A percentile compares a stretch with the other conserved stretches of the same genome.
These are phyloP conservation scores for Ogataea paraovalis DNA, from an alignment of 805 yeast species.

Conservation along the genomic window DNA sequence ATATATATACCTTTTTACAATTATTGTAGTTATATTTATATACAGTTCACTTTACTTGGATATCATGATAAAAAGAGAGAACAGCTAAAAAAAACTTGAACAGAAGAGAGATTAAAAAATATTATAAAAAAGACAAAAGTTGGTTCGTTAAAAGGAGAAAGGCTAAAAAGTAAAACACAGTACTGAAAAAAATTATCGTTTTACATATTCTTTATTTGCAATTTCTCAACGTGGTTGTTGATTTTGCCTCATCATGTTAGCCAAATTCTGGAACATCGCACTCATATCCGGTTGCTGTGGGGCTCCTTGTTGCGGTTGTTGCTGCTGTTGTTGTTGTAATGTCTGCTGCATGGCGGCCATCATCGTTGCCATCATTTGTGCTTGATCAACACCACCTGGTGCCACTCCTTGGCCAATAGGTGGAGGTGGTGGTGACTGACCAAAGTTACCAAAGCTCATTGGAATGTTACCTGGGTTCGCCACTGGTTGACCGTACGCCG, in stretches of 20 bases:
- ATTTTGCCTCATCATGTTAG: slow-evolving; percentile 32
- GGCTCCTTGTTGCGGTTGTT: slow-evolving; percentile 14
- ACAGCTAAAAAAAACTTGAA: too few species aligned
- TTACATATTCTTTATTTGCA: too few species aligned
- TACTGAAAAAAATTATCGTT: too few species aligned
- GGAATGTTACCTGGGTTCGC: slow-evolving; percentile 23
- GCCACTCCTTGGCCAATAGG: slow-evolving; percentile 5
- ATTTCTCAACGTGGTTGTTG: slow-evolving; percentile 15
- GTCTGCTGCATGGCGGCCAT: slow-evolving; percentile 31
- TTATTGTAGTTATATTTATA: too few species aligned
- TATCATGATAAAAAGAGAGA: too few species aligned
- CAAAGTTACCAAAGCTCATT: slow-evolving; percentile 19
- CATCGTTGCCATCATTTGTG: slow-evolving; percentile 30
- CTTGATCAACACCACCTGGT: slow-evolving; percentile 6
- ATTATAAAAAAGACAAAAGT: too few species aligned
- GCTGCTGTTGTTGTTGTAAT: slow-evolving; percentile 20
- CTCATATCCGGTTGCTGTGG: slow-evolving; percentile 30
- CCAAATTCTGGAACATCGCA: slow-evolving; percentile 33
- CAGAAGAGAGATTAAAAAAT: too few species aligned
- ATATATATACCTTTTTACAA: too few species aligned
- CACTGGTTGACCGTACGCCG: slow-evolving; percentile 10
- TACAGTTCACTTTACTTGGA: too few species aligned
- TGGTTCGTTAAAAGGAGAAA: too few species aligned
- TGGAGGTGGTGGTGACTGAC: slow-evolving; percentile 12
- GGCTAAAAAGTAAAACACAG: too few species aligned